phyloP scores from a whole-genome alignment of 371 early-diverging fungal species.

The Basidiobolus meristosporus region DNA sequence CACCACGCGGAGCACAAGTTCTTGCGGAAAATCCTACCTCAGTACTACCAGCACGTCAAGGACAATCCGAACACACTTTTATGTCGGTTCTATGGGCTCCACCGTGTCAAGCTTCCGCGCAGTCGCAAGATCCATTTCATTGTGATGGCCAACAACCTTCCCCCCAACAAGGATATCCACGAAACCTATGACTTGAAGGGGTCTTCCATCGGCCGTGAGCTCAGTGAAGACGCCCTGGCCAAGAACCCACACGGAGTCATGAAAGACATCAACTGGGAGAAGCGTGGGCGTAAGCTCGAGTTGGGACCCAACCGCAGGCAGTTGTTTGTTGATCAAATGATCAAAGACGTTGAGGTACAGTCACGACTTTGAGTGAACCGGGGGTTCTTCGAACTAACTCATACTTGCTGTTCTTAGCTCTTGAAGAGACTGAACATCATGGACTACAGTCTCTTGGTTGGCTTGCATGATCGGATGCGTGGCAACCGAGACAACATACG shows the following conservation, averaged over 20 bases:
- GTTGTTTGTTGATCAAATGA: constrained; percentile 60
- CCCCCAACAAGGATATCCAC: constrained; percentile 90
- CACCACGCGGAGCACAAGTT: constrained; percentile 87
- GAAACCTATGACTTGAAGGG: constrained; percentile 91
- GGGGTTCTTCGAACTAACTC: background rate
- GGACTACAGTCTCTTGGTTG: constrained; percentile 91
- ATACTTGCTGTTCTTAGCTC: no score
- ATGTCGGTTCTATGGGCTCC: constrained; percentile 84
- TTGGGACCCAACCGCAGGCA: constrained; percentile 64
- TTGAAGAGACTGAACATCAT: constrained; percentile 64
- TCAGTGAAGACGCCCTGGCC: constrained; percentile 49
- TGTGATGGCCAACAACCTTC: constrained; percentile 95
- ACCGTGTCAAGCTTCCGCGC: constrained; percentile 85
- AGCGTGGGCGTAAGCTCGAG: constrained; percentile 39
- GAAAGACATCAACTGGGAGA: constrained; percentile 92
- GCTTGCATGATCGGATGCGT: constrained; percentile 61
- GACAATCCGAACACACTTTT: constrained; percentile 85
- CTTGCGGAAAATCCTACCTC: constrained; percentile 59
- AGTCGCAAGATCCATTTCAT: constrained; percentile 90
- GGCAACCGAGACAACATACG: constrained; percentile 78
- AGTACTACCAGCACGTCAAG: constrained; percentile 80
- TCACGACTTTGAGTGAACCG: background rate
- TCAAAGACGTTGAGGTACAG: constrained; percentile 53
- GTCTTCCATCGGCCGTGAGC: constrained; percentile 69
- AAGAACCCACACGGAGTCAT: constrained; percentile 61